Base-by-base conservation (phyloP, 2,329 filamentous ascomycete species). In the Macrophomina phaseolina region DNA sequence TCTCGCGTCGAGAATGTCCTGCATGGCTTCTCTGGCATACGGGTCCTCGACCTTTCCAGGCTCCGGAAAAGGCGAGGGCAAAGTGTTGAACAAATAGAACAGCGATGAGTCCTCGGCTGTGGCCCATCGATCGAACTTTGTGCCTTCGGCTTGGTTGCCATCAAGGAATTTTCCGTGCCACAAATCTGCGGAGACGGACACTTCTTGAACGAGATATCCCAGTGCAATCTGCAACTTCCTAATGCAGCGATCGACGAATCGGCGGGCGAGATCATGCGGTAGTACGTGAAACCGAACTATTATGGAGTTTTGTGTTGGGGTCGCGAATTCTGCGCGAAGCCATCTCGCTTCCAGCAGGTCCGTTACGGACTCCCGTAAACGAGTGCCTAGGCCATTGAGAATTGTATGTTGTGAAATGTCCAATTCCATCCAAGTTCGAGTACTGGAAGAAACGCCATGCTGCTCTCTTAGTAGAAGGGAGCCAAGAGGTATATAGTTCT, bases 51-150 rank as follows among this genome's bases (percentile, higher is more conserved):
- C 80, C 0, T 72, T 69, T 0, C 81, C 77, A 0, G 83, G 80
- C n/a, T 79, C 74, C 1, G 91, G 91, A 2, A 81, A 75, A 0
- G 91, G 91, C 0, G 91, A 91, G 0, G 89, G 87, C 1, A 94
- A 83, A 2, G 81, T 87, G 75, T 94, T 94, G 82, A 94, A 94
- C 55, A 93, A 80, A 34, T 89, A 84, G 56, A 92, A 86, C 0
- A 94, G 78, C 0, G 90, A 89, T 1, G 80, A 73, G 9, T 83
- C 76, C 18, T 85, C 79, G 14, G 77, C 69, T 1, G 74, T 76
- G 7, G 81, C 77, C 72, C 81, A 81, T 5, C 75, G 68, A 65
- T 82, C 79, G 52, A 81, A 82, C 3, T 70, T 6, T 69, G 67
- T 18, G 71, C 66, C 16, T 67, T 64, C 1, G 2, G 7, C 1